Base-by-base conservation (phyloP, 2,329 filamentous ascomycete genomes). In the Microdochium paspali region DNA sequence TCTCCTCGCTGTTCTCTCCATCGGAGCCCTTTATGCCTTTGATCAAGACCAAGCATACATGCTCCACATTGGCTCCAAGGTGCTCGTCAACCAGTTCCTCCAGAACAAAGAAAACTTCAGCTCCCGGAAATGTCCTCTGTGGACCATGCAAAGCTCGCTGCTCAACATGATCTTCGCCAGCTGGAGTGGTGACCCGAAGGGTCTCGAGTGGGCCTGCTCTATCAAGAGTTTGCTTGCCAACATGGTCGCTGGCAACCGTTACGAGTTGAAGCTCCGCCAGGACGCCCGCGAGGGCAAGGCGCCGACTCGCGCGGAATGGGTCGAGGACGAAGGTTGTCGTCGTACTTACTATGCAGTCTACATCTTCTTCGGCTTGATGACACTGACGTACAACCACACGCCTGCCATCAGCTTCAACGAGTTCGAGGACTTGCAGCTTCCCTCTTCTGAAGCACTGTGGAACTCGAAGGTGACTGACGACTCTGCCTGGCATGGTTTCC, bases 61-160 rank as follows among this genome's bases (percentile, higher is more conserved):
- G 77, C 80, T 96, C 21, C 93, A 98, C 68, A 95, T 97, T 56
- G 93, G 91, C 18, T 95, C 93, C 50, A 98, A 97, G 73, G 87
- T 97, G 24, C 79, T 98, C 18, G 90, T 97, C 58, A 96, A 94
- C 63, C 89, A 96, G 64, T 97, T 97, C 66, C 68, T 98, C 52
- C 90, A 95, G 68, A 94, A 96, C 71, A 96, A 96, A 74, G 90
- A 96, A 66, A 95, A 95, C 68, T 97, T 97, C 66, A 95, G 91
- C 73, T 97, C 93, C 9, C 84, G 91, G 58, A 97, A 96, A 66
- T 97, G 91, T 60, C 93, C 93, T 3, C 70, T 98, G 13, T 97
- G 93, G 91, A 93, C 91, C 44, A 97, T 97, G 89, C 93, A 98
- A 65, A 89, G 88, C 64, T 95, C 90, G 3, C 73, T 98, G 47